Conservation (phyloP, 2,329 filamentous ascomycete species). For the Coniochaeta sp. region DNA sequence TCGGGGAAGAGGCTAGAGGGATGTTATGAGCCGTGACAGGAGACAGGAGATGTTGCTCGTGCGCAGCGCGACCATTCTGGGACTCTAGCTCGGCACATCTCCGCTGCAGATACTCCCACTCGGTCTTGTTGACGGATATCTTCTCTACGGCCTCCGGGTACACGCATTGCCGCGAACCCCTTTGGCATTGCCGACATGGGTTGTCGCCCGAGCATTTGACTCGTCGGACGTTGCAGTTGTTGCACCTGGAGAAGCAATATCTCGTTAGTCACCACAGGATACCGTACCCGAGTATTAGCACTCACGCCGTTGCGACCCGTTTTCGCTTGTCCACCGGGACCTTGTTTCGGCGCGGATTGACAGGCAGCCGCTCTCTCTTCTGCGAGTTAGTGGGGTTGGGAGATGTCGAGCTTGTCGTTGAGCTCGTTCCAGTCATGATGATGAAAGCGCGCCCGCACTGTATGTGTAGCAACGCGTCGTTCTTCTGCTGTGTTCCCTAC, state of each 20-base stretch:
- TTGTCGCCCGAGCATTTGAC: constrained; percentile 44
- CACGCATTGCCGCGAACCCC: constrained; percentile 35
- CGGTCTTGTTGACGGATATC: constrained; percentile 31
- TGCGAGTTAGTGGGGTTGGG: constrained; percentile 8
- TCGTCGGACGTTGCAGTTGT: constrained; percentile 44
- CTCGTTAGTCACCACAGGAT: too few relatives aligned
- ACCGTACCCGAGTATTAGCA: constrained; percentile 10
- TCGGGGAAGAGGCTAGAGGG: constrained; percentile 6
- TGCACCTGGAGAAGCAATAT: constrained; percentile 43
- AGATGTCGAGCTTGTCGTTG: constrained; percentile 2
- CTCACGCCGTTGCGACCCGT: constrained; percentile 43
- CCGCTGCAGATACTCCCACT: constrained; percentile 32
- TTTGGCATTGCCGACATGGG: constrained; percentile 39
- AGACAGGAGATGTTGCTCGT: constrained; percentile 26
- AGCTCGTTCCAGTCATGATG: neutral
- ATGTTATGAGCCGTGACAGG: constrained; percentile 22
- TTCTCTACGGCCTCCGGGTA: constrained; percentile 39
- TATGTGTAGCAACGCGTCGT: too few relatives aligned
- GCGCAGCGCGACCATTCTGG: constrained; percentile 24
- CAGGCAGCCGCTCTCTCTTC: constrained; percentile 31
- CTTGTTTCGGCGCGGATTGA: constrained; percentile 42
- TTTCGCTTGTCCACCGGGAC: constrained; percentile 39
- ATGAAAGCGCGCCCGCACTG: neutral
- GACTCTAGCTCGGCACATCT: constrained; percentile 33
- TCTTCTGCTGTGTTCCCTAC: neutral